Evolutionary conservation across 2,329 filamentous ascomycete genomes (phyloP), one percentile per base, ranked within the genome.

Genomic region (Pyricularia sp.): DNA sequence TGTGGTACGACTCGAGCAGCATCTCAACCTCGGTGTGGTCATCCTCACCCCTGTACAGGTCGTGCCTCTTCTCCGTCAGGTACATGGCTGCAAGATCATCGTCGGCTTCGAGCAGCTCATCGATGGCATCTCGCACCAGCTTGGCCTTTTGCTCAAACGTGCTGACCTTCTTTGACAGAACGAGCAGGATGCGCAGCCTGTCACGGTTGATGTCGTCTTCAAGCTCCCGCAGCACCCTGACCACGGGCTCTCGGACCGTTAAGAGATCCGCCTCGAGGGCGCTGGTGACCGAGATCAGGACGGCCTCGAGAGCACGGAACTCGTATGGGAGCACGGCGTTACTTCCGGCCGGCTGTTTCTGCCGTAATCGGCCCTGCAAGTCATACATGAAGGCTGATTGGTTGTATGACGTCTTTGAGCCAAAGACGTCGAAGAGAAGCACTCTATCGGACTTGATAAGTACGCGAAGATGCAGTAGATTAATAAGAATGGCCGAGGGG

Each of bases 321-420:
- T 99, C 95, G 78, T 99, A 99, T 0, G 95, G 92, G 5, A 99
- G 84, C 2, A 87, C 86, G 50, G 85, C 86, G 20, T 87, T 85
- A n/a, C 82, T 79, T 63, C 28, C 63, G 0, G 85, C 82, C 2
- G 82, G 76, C 70, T 88, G 85, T 77, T 93, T 94, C 76, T 97
- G 93, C 71, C 92, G 90, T 64, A 99, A 83, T 77, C 97, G 97
- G 14, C 92, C 92, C 78, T 98, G 93, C 25, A 99, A 82, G 76
- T 98, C 95, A 79, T 98, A 97, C 88, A 99, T 97, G 81, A 99
- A 99, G 17, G 95, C 88, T 4, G 93, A 97, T 78, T 98, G 95
- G 36, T 94, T 93, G 75, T 97, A 97, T 0, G 93, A 96, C 73
- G 96, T 93, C 70, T 93, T 94, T 59, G 93, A 95, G 33, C 95